phyloP scores from a whole-genome alignment of 192 early-diverging fungal species.

The Backusella luteola region DNA sequence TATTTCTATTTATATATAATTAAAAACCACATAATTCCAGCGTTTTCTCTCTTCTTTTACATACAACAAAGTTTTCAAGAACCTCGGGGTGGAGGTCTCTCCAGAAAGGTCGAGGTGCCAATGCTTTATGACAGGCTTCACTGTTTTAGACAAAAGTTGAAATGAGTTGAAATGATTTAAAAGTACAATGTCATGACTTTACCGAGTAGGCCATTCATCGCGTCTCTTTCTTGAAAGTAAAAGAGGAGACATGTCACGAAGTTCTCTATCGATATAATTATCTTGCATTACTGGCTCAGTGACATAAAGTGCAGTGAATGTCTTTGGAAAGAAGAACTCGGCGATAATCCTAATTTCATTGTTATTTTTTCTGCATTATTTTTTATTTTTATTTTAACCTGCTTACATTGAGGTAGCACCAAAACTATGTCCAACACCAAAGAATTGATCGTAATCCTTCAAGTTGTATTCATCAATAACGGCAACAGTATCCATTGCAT shows the following conservation, averaged over 20 bases:
- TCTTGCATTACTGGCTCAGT: conserved; percentile 15
- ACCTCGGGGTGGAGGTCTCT: conserved; percentile 47
- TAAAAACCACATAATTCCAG: not conserved
- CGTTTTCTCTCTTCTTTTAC: not conserved
- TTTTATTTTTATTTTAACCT: not conserved
- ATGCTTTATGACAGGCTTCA: conserved; percentile 16
- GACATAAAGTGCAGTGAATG: conserved; percentile 8
- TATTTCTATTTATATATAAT: conserved; percentile 32
- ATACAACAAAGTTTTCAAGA: conserved; percentile 54
- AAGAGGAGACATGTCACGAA: conserved; percentile 34
- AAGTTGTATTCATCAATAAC: conserved; percentile 42
- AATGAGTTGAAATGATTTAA: not conserved
- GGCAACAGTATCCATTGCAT: conserved; percentile 47
- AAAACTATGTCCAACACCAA: conserved; percentile 63
- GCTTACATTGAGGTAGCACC: conserved; percentile 35
- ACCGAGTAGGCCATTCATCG: conserved; percentile 48
- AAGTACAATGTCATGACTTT: not conserved
- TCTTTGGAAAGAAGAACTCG: conserved; percentile 16
- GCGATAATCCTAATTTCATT: conserved; percentile 6
- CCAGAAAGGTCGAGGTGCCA: conserved; percentile 37
- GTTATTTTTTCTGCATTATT: not conserved
- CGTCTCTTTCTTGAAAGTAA: conserved; percentile 43
- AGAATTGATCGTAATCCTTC: conserved; percentile 23
- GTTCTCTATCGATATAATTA: conserved; percentile 22
- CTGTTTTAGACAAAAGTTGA: conserved; percentile 14